These are phyloP conservation scores for Hibiscus trionum DNA, from an alignment of 345 rosid genomes.

Conservation along the genomic window DNA sequence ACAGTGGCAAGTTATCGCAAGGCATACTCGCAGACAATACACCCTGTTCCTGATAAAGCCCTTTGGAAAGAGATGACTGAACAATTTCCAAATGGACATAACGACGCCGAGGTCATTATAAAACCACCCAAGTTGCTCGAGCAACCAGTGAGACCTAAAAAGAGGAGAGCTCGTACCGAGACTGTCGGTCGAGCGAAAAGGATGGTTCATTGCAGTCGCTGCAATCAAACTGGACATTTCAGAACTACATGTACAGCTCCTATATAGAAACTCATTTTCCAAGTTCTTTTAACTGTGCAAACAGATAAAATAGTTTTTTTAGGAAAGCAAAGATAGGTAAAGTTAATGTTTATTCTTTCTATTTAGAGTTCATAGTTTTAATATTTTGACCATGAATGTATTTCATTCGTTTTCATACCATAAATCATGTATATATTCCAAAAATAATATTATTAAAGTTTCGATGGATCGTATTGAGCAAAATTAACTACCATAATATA, in stretches of 20 bases:
- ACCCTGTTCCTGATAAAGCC: constrained; percentile 73
- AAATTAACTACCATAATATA: background rate
- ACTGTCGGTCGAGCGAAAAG: constrained; percentile 62
- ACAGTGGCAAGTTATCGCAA: constrained; percentile 71
- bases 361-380: no score
- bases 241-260: constrained; percentile 92
- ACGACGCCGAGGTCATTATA: constrained; percentile 29
- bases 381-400: no score
- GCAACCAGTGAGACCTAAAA: constrained; percentile 58
- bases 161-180: constrained; percentile 52
- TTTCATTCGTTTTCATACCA: no score
- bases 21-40: constrained; percentile 63
- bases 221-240: constrained; percentile 92
- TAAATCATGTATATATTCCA: background rate
- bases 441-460: background rate
- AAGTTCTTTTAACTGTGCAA: background rate
- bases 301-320: background rate
- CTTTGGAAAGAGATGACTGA: constrained; percentile 54
- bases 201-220: constrained; percentile 78
- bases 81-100: constrained; percentile 29
- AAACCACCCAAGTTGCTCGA: constrained; percentile 60
- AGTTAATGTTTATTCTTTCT: background rate
- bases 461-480: background rate
- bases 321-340: background rate
- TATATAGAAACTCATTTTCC: constrained; percentile 27